Conservation (phyloP, 176 grass and related monocot genomes). For the Musa schizocarpa region DNA sequence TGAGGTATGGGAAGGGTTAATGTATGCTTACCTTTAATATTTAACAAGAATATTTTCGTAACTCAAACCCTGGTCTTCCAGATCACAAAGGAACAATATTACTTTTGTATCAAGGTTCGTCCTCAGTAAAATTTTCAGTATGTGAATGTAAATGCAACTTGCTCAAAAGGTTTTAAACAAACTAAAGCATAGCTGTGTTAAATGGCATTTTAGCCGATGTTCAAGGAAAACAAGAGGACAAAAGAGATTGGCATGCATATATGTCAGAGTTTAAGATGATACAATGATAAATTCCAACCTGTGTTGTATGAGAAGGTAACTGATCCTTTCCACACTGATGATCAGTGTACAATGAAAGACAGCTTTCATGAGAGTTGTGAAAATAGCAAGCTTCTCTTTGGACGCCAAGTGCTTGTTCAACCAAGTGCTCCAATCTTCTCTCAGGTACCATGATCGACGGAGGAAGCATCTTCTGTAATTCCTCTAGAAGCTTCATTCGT, state of each 20-base stretch:
- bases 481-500: slow-evolving; percentile 59
- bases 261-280: slow-evolving; percentile 1
- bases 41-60: too few relatives aligned
- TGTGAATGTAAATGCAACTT: background rate
- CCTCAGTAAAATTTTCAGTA: background rate
- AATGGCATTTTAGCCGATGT: background rate
- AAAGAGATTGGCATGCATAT: background rate
- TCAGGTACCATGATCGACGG: slow-evolving; percentile 71
- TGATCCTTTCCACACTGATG: slow-evolving; percentile 83
- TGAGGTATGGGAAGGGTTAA: too few relatives aligned
- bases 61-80: too few relatives aligned
- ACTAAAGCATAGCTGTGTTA: background rate
- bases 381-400: slow-evolving; percentile 77
- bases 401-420: slow-evolving; percentile 72
- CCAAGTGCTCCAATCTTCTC: slow-evolving; percentile 70
- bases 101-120: too few relatives aligned
- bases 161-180: background rate
- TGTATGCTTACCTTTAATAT: too few relatives aligned
- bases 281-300: slow-evolving; percentile 36
- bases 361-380: slow-evolving; percentile 70
- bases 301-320: slow-evolving; percentile 53
- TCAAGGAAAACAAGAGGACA: background rate
- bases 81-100: too few relatives aligned
- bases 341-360: slow-evolving; percentile 63
- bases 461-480: slow-evolving; percentile 76